Evolutionary conservation across 2,329 filamentous ascomycete genomes (phyloP).

Genomic region (Verticillium nubilum): DNA sequence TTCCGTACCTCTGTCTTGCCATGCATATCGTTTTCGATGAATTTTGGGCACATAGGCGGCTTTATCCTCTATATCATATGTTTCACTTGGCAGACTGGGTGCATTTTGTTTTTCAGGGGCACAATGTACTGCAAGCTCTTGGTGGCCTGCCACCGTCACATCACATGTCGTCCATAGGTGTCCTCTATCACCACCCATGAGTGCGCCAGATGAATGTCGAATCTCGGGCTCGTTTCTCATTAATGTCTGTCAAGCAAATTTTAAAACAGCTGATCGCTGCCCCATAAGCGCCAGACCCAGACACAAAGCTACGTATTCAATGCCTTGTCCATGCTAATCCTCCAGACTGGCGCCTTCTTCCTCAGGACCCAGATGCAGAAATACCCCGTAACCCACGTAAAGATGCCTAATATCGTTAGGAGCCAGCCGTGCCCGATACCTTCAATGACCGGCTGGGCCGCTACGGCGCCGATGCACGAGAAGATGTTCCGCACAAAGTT

Average conservation of each 20-base stretch:
- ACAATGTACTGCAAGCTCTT: too few species aligned
- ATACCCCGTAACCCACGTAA: conserved; percentile 53
- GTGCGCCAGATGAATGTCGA: too few species aligned
- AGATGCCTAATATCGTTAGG: conserved; percentile 52
- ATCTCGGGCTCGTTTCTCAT: background rate
- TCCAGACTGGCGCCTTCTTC: conserved; percentile 57
- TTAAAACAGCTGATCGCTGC: background rate
- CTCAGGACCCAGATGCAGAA: conserved; percentile 55
- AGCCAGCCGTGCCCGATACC: conserved; percentile 73
- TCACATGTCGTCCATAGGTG: too few species aligned
- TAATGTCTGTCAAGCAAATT: background rate
- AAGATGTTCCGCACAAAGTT: conserved; percentile 79
- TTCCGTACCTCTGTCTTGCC: too few species aligned
- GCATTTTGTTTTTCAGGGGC: too few species aligned
- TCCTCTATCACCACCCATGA: too few species aligned
- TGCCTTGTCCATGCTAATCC: conserved; percentile 50
- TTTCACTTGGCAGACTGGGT: too few species aligned
- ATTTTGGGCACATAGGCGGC: too few species aligned
- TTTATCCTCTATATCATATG: too few species aligned
- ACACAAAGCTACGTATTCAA: background rate
- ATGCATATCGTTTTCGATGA: too few species aligned
- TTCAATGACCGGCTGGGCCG: conserved; percentile 64
- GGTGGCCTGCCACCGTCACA: too few species aligned
- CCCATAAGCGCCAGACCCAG: background rate
- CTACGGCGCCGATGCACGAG: conserved; percentile 63